These are phyloP conservation scores for Andrographis paniculata DNA, from an alignment of 305 asterid species.

Conservation along the genomic window DNA sequence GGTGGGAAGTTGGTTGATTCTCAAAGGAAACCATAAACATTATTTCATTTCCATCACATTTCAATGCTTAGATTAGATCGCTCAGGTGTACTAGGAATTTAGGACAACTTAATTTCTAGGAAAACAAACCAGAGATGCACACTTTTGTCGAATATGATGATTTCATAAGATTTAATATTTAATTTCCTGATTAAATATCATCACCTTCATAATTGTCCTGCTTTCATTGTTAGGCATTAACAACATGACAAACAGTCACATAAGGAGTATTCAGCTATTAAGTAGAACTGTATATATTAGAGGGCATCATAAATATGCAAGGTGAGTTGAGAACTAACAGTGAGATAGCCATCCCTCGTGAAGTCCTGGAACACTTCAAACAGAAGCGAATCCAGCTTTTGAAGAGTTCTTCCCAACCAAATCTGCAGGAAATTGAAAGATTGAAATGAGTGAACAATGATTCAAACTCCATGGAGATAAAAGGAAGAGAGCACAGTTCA, in stretches of 20 bases:
- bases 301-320: conserved; percentile 15
- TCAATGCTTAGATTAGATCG: too few relatives aligned
- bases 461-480: conserved; percentile 9
- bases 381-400: conserved; percentile 86
- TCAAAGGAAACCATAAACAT: too few relatives aligned
- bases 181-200: too few relatives aligned
- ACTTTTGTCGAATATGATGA: conserved; percentile 2
- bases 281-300: conserved; percentile 7
- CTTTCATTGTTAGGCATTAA: too few relatives aligned
- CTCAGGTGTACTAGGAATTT: too few relatives aligned
- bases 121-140: conserved; percentile 1
- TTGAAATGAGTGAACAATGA: conserved; percentile 14
- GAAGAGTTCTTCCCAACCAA: conserved; percentile 97
- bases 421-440: conserved; percentile 45
- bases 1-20: too few relatives aligned
- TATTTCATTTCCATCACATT: too few relatives aligned
- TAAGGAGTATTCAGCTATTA: too few relatives aligned
- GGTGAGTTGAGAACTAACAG: conserved; percentile 52
- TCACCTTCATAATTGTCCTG: too few relatives aligned
- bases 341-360: conserved; percentile 73
- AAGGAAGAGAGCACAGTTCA: too few relatives aligned
- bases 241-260: too few relatives aligned
- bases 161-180: too few relatives aligned
- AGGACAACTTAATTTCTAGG: conserved; percentile 7
- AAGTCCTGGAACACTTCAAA: conserved; percentile 89